Conservation (phyloP, 306 rosid genomes). For the Hippophae rhamnoides region DNA sequence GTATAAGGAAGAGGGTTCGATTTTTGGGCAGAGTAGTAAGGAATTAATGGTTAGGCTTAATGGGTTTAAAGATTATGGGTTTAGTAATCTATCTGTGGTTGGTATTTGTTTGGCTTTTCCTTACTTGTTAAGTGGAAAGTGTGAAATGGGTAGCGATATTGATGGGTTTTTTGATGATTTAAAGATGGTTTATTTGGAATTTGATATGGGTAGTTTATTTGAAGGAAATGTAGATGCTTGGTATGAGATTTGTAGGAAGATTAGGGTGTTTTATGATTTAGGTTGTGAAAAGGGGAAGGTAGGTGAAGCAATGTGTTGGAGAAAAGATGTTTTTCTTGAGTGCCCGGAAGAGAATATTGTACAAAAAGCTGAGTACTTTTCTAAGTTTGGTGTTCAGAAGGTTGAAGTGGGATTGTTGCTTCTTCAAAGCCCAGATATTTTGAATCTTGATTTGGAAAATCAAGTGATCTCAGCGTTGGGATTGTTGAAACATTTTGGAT, state of each 20-base stretch:
- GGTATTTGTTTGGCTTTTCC: constrained; percentile 73
- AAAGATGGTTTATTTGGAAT: constrained; percentile 37
- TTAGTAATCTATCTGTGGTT: constrained; percentile 38
- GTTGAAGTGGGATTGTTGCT: constrained; percentile 44
- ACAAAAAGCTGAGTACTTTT: constrained; percentile 34
- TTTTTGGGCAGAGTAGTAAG: constrained; percentile 26
- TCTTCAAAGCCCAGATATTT: constrained; percentile 36
- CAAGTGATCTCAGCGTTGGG: constrained; percentile 40
- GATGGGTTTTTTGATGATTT: constrained; percentile 39
- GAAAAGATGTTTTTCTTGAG: constrained; percentile 36
- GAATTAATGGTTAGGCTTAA: constrained; percentile 38
- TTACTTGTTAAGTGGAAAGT: constrained; percentile 28
- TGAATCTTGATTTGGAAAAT: constrained; percentile 40
- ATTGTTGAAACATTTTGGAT: constrained; percentile 49
- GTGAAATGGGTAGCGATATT: constrained; percentile 16
- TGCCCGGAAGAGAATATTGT: constrained; percentile 37
- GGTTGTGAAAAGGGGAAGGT: constrained; percentile 32
- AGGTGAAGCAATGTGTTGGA: constrained; percentile 36
- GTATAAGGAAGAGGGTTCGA: constrained; percentile 33
- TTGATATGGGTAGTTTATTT: constrained; percentile 36
- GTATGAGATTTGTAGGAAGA: constrained; percentile 46
- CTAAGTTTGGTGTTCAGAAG: constrained; percentile 43
- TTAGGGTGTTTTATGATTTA: constrained; percentile 53
- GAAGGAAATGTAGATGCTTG: constrained; percentile 56
- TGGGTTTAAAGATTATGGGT: constrained; percentile 37